Evolutionary conservation across 2,329 filamentous ascomycete genomes (phyloP), one percentile per base, ranked within the genome.

Genomic region (Xylaria sp.): DNA sequence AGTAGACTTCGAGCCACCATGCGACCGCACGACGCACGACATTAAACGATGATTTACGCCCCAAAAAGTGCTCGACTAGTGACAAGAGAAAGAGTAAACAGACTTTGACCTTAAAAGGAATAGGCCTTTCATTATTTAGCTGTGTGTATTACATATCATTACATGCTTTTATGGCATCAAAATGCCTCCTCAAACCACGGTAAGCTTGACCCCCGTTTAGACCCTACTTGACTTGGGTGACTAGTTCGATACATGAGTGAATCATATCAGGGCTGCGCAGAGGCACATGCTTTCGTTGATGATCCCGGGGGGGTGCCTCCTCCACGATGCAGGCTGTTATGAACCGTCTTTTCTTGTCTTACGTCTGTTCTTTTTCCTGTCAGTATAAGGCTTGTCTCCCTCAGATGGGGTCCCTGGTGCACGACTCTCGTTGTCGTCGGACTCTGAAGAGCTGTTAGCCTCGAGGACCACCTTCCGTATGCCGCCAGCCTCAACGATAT

Each of bases 391-490:
- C 28, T 66, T 75, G n/a, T 49, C 56, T 12, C 48, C 60, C 7
- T 69, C 74, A 20, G 69, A 74, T 52, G 67, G 13, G 5, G 67
- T 51, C 31, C 62, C 62, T 51, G 60, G 23, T 31, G 57, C 58
- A 3, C 39, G 46, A 28, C 25, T 61, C 41, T 59, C 25, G 28
- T 63, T 28, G 1, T 69, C 69, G 23, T 75, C 76, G 8, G 74
- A 75, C n/a, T 75, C 76, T 20, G 85, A 86, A 73, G 76, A 75
- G 63, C 86, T 89, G 31, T 86, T 91, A 2, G 90, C 90, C 76
- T 93, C 90, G 31, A 94, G 83, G 1, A 94, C 87, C 36, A 93
- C 87, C 78, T 94, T 94, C 72, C 88, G 88, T 60, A 94, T 84
- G 1, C 92, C 92, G 70, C 90, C 90, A 5, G 90, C 83, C 73